Conservation (phyloP, 1,284 basidiomycete genomes). For the Peniophora sp. region DNA sequence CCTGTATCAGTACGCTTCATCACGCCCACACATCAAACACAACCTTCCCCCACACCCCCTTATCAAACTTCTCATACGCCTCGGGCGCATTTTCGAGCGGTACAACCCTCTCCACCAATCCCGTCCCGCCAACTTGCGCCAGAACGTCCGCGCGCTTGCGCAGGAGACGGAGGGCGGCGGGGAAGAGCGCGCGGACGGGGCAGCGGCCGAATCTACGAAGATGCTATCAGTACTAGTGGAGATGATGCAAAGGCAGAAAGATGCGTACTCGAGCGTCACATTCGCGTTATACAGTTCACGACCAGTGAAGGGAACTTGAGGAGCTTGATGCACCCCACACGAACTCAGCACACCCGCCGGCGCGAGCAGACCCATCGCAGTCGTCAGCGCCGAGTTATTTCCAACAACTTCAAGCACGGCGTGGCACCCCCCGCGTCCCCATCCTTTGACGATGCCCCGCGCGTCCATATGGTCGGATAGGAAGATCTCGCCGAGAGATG, state of each 20-base stretch:
- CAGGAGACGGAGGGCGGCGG: constrained; percentile 64
- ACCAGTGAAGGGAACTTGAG: constrained; percentile 52
- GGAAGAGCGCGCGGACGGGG: constrained; percentile 76
- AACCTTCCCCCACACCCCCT: constrained; percentile 63
- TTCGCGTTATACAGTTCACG: constrained; percentile 76
- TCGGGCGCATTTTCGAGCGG: constrained; percentile 46
- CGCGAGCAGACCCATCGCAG: constrained; percentile 73
- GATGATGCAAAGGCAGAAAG: too few species aligned
- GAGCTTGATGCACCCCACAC: constrained; percentile 65
- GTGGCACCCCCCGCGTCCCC: constrained; percentile 50
- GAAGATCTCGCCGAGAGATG: constrained; percentile 32
- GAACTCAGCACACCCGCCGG: constrained; percentile 77
- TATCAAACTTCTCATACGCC: constrained; percentile 59
- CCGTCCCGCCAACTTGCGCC: constrained; percentile 46
- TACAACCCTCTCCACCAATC: constrained; percentile 59
- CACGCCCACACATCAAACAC: constrained; percentile 62
- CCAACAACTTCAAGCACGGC: constrained; percentile 77
- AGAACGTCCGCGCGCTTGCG: constrained; percentile 64
- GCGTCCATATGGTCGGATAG: constrained; percentile 45
- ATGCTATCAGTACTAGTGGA: too few species aligned
- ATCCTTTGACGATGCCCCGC: constrained; percentile 36
- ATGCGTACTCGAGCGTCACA: constrained; percentile 46
- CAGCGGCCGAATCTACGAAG: constrained; percentile 77
- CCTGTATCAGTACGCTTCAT: constrained; percentile 1
- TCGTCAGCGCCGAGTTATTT: constrained; percentile 56